These are phyloP conservation scores for Acanthochlamys bracteata DNA, from an alignment of 106 monocot genomes.

Conservation along the genomic window DNA sequence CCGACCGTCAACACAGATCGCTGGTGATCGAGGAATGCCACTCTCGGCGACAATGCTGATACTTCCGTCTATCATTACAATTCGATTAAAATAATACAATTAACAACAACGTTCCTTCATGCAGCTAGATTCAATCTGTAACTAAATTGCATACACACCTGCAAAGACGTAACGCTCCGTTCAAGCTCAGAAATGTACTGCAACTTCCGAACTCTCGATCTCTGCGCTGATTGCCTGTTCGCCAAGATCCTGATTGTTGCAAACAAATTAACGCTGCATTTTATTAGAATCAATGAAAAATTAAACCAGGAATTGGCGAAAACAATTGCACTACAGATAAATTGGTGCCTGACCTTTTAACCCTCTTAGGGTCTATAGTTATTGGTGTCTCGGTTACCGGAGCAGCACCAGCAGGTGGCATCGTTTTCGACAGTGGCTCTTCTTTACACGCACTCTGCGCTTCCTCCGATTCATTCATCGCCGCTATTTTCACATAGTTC, in stretches of 20 bases:
- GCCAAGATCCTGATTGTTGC: slow-evolving; percentile 44
- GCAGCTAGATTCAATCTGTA: no score
- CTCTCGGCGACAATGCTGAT: slow-evolving; percentile 78
- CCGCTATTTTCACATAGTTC: not conserved
- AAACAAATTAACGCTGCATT: not conserved
- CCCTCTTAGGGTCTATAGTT: slow-evolving; percentile 60
- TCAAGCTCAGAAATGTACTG: slow-evolving; percentile 86
- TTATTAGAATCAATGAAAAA: not conserved
- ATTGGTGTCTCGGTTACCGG: not conserved
- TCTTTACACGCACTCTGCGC: slow-evolving; percentile 33
- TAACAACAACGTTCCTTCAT: not conserved
- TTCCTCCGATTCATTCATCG: slow-evolving; percentile 29
- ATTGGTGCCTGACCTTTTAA: slow-evolving; percentile 45
- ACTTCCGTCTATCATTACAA: slow-evolving; percentile 59
- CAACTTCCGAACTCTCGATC: slow-evolving; percentile 66
- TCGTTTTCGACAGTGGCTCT: not conserved
- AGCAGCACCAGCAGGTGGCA: not conserved
- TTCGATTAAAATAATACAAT: not conserved
- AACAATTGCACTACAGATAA: not conserved
- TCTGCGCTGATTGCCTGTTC: slow-evolving; percentile 78
- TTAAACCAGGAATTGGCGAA: not conserved
- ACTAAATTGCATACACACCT: slow-evolving; percentile 23
- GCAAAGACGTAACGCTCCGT: slow-evolving; percentile 53
- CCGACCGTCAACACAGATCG: slow-evolving; percentile 78
- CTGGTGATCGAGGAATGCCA: slow-evolving; percentile 91